These are phyloP conservation scores for Naganishia albida DNA, from an alignment of 1,284 basidiomycete species.

Conservation along the genomic window DNA sequence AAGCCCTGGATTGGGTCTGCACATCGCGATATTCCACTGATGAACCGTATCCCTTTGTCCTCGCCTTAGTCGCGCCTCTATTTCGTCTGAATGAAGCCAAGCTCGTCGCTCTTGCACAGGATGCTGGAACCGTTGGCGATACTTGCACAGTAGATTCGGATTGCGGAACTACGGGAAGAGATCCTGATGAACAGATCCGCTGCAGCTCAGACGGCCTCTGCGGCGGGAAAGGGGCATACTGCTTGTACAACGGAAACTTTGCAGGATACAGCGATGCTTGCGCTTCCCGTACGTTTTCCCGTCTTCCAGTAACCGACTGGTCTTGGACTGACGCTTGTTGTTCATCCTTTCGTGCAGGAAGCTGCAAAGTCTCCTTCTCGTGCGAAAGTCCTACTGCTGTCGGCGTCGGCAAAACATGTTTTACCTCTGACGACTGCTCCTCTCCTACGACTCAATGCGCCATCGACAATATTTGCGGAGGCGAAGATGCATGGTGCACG, in stretches of 20 bases:
- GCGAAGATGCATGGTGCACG: background rate
- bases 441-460: background rate
- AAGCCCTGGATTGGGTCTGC: too few species aligned
- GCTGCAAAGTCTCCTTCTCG: background rate
- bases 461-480: conserved; percentile 2
- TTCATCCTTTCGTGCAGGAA: background rate
- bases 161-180: background rate
- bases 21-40: too few species aligned
- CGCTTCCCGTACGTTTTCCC: background rate
- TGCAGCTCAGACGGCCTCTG: background rate
- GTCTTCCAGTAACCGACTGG: background rate
- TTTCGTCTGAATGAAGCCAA: too few species aligned
- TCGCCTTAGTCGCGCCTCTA: too few species aligned
- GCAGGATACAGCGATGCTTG: background rate
- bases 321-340: background rate
- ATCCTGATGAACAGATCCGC: background rate
- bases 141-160: background rate
- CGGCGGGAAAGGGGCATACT: background rate
- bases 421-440: background rate
- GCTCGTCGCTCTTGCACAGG: too few species aligned
- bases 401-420: conserved; percentile 1
- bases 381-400: conserved; percentile 5
- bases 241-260: background rate
- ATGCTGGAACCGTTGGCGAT: too few species aligned
- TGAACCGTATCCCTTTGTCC: too few species aligned